Evolutionary conservation across 441 rosid genomes (phyloP).

Genomic region (Croton laevigatus): DNA sequence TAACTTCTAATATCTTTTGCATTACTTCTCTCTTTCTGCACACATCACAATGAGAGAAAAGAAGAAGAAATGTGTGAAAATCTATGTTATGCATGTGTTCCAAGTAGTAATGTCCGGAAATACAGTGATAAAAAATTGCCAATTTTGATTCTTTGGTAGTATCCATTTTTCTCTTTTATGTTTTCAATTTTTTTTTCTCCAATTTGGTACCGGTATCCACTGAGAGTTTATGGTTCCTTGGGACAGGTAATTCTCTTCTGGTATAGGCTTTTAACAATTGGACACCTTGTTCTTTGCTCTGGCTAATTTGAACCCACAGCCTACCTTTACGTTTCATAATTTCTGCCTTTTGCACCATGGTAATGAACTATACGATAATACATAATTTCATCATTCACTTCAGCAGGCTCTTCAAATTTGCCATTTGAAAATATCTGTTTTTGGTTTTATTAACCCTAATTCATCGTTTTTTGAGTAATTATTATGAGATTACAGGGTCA

Average conservation of each 20-base stretch:
- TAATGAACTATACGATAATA: too few relatives aligned
- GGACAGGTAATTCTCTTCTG: background rate
- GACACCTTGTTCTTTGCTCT: background rate
- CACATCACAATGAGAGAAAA: background rate
- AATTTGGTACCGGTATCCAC: background rate
- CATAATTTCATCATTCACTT: background rate
- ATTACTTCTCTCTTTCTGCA: background rate
- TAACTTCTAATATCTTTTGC: background rate
- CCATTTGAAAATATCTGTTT: background rate
- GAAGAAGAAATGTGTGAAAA: background rate
- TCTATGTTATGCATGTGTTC: background rate
- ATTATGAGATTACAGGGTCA: background rate
- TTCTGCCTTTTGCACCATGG: too few relatives aligned
- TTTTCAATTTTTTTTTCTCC: too few relatives aligned
- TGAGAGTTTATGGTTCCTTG: background rate
- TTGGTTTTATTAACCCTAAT: background rate
- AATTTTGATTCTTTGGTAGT: background rate
- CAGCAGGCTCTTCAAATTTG: background rate
- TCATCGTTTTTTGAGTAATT: background rate
- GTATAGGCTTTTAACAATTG: background rate
- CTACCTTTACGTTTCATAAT: too few relatives aligned
- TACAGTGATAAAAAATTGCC: background rate
- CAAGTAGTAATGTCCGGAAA: background rate
- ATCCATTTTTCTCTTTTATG: background rate
- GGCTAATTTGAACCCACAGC: too few relatives aligned